Evolutionary conservation across 202 grass and related monocot species (phyloP).

Genomic region (Saccharum hybrid): DNA sequence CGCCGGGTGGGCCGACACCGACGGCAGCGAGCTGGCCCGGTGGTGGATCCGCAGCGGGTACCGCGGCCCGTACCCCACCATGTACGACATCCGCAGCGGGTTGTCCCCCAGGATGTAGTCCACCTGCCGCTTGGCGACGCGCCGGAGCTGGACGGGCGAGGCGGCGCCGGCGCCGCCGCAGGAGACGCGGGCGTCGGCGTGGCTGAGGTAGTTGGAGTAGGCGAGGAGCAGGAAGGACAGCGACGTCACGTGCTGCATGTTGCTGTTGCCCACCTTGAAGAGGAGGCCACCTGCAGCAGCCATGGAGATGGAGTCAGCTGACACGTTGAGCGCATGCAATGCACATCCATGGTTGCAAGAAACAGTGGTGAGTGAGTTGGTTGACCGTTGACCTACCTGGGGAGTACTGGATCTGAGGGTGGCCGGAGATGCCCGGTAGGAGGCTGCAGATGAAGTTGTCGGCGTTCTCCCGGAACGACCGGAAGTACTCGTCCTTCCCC

Average conservation of each 20-base stretch:
- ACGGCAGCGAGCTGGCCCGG: conserved; percentile 82
- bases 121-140: conserved; percentile 88
- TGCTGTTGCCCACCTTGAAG: conserved; percentile 86
- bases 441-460: conserved; percentile 97
- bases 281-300: conserved; percentile 50
- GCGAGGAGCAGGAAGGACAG: conserved; percentile 91
- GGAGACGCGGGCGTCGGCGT: conserved; percentile 65
- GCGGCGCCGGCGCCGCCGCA: conserved; percentile 47
- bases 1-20: conserved; percentile 56
- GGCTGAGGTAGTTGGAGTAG: conserved; percentile 90
- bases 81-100: conserved; percentile 93
- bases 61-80: conserved; percentile 79
- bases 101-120: conserved; percentile 95
- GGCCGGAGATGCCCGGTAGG: conserved; percentile 70
- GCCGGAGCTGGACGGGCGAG: conserved; percentile 60
- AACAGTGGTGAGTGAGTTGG: too few species aligned
- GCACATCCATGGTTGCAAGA: too few species aligned
- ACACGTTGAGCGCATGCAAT: background rate
- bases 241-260: conserved; percentile 96
- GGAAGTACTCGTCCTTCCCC: conserved; percentile 90
- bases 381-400: background rate
- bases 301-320: background rate
- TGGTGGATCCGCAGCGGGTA: conserved; percentile 90
- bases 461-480: conserved; percentile 76
- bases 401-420: conserved; percentile 88